Percentiles rank a stretch among this genome's conserved stretches.
Evolutionary conservation across 345 rosid genomes (phyloP).

Genomic region (Limnanthes douglasii): DNA sequence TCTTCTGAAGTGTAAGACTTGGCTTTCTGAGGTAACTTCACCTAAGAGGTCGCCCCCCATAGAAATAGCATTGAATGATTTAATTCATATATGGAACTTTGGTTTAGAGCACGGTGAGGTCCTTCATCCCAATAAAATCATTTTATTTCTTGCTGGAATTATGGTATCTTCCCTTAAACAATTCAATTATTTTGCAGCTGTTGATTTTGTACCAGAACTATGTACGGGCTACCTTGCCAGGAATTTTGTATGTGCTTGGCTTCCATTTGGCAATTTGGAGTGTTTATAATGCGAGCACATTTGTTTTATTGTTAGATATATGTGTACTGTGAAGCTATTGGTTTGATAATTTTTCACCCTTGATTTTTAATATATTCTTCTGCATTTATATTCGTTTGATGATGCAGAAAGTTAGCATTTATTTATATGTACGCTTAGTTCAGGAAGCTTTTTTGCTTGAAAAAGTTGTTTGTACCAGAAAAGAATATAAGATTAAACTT

Average conservation of each 20-base stretch:
- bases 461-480: not conserved
- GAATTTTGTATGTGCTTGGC: conserved; percentile 45
- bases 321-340: conserved; percentile 1
- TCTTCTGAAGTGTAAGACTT: conserved; percentile 28
- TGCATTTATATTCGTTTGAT: not conserved
- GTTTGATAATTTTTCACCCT: not conserved
- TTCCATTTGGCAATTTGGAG: conserved; percentile 13
- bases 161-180: conserved; percentile 12
- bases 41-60: conserved; percentile 14
- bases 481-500: not conserved
- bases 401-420: not conserved
- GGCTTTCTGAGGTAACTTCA: conserved; percentile 21
- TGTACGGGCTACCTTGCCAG: conserved; percentile 56
- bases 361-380: too few relatives aligned
- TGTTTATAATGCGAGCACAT: too few relatives aligned
- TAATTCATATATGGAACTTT: conserved; percentile 52
- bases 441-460: not conserved
- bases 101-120: conserved; percentile 44
- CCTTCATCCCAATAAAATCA: conserved; percentile 4
- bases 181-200: conserved; percentile 30
- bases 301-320: not conserved
- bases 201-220: conserved; percentile 33
- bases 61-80: conserved; percentile 30
- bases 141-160: conserved; percentile 5
- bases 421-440: not conserved